These are phyloP conservation scores for Colletotrichum plurivorum DNA, from an alignment of 2,329 filamentous ascomycete genomes.

Conservation along the genomic window DNA sequence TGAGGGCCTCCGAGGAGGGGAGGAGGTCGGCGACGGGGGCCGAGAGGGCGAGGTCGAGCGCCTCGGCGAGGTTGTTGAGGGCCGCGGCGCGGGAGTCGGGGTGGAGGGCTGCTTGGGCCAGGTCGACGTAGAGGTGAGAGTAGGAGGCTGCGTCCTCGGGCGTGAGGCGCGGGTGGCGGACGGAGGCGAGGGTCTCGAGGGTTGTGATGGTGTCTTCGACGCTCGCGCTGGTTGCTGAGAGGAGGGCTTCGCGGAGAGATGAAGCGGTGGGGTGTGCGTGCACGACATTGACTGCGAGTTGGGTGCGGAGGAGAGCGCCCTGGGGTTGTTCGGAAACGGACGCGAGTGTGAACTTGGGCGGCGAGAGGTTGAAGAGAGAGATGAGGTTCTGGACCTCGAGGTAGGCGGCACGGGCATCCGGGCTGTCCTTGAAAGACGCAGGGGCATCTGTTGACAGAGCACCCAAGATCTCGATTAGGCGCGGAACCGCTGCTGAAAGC, in stretches of 20 bases:
- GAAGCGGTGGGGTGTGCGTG: slow-evolving; percentile 9
- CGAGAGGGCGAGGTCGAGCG: slow-evolving; percentile 58
- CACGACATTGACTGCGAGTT: slow-evolving; percentile 54
- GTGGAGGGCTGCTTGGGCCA: slow-evolving; percentile 54
- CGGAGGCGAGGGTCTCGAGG: slow-evolving; percentile 54
- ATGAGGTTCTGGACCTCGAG: slow-evolving; percentile 62
- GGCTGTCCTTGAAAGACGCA: slow-evolving; percentile 43
- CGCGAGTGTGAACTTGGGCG: background rate
- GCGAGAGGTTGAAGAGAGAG: slow-evolving; percentile 46
- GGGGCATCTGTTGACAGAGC: slow-evolving; percentile 15
- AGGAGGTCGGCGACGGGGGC: slow-evolving; percentile 45
- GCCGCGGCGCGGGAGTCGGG: slow-evolving; percentile 63
- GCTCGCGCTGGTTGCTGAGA: slow-evolving; percentile 49
- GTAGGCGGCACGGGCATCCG: slow-evolving; percentile 61
- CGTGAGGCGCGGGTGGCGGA: slow-evolving; percentile 45
- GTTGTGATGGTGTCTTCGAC: slow-evolving; percentile 54
- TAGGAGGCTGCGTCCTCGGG: slow-evolving; percentile 46
- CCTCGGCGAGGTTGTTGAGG: slow-evolving; percentile 61
- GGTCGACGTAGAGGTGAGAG: slow-evolving; percentile 58
- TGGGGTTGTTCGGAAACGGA: slow-evolving; percentile 23
- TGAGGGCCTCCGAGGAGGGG: slow-evolving; percentile 51
- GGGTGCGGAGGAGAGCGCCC: slow-evolving; percentile 56
- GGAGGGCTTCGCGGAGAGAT: slow-evolving; percentile 30
- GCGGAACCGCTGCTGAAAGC: slow-evolving; percentile 44
- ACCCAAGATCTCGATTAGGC: slow-evolving; percentile 48